Evolutionary conservation across 2,329 filamentous ascomycete genomes (phyloP).

Genomic region (Talaromyces piceae): DNA sequence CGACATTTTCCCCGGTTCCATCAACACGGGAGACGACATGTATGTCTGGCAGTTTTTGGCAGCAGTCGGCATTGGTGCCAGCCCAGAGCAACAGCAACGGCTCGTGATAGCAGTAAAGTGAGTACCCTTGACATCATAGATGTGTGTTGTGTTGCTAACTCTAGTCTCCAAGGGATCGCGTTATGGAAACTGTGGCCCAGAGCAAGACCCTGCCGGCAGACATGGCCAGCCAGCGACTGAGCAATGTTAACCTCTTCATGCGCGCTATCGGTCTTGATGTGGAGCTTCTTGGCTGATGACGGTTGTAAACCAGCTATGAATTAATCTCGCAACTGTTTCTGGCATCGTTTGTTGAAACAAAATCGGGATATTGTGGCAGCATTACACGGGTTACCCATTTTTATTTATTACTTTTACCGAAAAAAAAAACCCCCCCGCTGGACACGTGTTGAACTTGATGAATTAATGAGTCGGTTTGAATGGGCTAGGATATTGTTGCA

Average conservation of each 20-base stretch:
- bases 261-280: slow-evolving; percentile 97
- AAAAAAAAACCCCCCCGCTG: no score
- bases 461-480: background rate
- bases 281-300: slow-evolving; percentile 54
- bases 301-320: no score
- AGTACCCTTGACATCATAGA: slow-evolving; percentile 19
- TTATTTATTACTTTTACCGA: background rate
- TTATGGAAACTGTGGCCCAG: slow-evolving; percentile 87
- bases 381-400: background rate
- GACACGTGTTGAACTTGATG: background rate
- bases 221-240: slow-evolving; percentile 73
- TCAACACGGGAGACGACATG: slow-evolving; percentile 83
- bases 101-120: slow-evolving; percentile 88
- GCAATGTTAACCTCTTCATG: slow-evolving; percentile 98
- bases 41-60: slow-evolving; percentile 98
- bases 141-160: slow-evolving; percentile 12
- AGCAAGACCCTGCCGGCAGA: slow-evolving; percentile 83
- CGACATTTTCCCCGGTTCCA: slow-evolving; percentile 83
- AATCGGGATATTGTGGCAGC: background rate
- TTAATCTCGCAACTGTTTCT: background rate
- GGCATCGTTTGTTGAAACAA: background rate
- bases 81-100: slow-evolving; percentile 88
- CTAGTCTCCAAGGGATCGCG: slow-evolving; percentile 57
- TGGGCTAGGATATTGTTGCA: background rate
- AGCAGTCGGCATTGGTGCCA: slow-evolving; percentile 87